These are phyloP conservation scores for Elsinoe arachidis DNA, from an alignment of 2,329 filamentous ascomycete species.

Conservation along the genomic window DNA sequence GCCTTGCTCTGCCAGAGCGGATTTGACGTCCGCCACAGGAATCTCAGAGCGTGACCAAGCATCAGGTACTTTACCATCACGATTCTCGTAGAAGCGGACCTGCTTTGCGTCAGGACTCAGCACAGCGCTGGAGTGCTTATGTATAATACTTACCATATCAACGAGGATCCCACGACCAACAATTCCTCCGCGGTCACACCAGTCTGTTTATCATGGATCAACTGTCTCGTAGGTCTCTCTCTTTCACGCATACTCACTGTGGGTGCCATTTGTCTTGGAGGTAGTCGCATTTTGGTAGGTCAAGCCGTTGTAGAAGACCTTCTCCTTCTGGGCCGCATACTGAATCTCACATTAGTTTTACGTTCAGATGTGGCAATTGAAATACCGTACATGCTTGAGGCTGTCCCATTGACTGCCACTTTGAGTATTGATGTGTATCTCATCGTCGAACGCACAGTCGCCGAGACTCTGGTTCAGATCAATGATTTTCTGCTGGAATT, in stretches of 20 bases:
- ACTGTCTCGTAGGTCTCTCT: neutral
- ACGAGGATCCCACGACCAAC: neutral
- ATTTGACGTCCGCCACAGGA: constrained; percentile 41
- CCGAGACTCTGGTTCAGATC: constrained; percentile 17
- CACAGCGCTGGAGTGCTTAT: neutral
- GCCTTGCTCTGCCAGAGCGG: constrained; percentile 38
- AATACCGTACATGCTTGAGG: constrained; percentile 19
- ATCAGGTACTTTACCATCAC: constrained; percentile 43
- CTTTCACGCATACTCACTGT: constrained; percentile 21
- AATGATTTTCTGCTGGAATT: constrained; percentile 29
- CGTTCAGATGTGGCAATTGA: neutral
- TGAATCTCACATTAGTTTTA: constrained; percentile 30
- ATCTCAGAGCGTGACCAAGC: constrained; percentile 48
- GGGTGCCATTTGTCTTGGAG: constrained; percentile 18
- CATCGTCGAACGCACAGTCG: constrained; percentile 28
- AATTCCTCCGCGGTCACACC: neutral
- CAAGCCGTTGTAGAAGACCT: constrained; percentile 22
- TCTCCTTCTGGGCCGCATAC: constrained; percentile 27
- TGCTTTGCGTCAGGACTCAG: neutral
- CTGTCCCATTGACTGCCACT: constrained; percentile 40
- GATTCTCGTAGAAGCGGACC: constrained; percentile 25
- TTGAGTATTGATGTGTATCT: constrained; percentile 29
- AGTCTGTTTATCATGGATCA: neutral
- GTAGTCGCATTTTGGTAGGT: constrained; percentile 18
- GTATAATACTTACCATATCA: neutral